These are phyloP conservation scores for Eucommia ulmoides DNA, from an alignment of 257 asterid genomes.

Conservation along the genomic window DNA sequence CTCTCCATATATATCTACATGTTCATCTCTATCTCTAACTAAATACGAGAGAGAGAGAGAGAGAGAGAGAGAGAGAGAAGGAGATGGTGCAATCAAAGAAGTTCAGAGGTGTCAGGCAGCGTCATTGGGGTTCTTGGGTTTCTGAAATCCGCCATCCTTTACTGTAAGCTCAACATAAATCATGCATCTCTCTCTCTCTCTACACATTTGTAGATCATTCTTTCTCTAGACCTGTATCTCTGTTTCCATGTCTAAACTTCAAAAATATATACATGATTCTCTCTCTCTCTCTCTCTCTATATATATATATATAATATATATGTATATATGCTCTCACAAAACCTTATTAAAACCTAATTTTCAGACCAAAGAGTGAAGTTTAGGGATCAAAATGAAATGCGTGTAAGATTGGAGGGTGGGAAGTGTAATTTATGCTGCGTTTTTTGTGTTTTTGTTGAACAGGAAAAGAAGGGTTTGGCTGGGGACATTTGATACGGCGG, in stretches of 20 bases:
- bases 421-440: not conserved
- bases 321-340: not conserved
- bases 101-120: conserved; percentile 85
- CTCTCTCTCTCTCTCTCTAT: not conserved
- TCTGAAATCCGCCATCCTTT: conserved; percentile 83
- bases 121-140: conserved; percentile 98
- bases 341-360: not conserved
- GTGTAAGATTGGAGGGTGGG: not conserved
- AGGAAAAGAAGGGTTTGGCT: conserved; percentile 89
- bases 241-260: not conserved
- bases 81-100: conserved; percentile 61
- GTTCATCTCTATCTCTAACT: too few relatives aligned
- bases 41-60: too few relatives aligned
- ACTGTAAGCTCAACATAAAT: not conserved
- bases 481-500: conserved; percentile 81
- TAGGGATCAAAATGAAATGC: too few relatives aligned
- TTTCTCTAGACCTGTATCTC: not conserved
- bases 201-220: not conserved
- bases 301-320: not conserved
- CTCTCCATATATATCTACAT: too few relatives aligned
- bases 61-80: not conserved
- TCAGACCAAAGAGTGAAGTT: not conserved
- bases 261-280: not conserved
- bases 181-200: not conserved
- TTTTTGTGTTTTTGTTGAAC: not conserved